These are phyloP conservation scores for Cyphellophora europaea DNA, from an alignment of 2,329 filamentous ascomycete genomes.

Conservation along the genomic window DNA sequence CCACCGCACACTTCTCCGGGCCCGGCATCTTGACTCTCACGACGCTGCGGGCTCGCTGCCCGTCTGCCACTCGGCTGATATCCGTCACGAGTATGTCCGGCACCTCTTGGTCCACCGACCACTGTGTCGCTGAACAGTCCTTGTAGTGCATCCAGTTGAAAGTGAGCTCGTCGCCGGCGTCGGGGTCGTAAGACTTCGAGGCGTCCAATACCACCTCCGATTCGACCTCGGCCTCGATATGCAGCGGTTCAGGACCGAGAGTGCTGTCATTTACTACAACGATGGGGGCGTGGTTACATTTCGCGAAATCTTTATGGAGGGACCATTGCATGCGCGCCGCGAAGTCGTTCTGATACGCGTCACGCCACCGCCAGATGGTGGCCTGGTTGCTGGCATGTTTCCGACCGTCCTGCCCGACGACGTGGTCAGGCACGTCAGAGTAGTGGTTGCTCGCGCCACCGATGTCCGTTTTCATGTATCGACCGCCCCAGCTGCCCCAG, in stretches of 20 bases:
- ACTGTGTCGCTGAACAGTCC: slow-evolving; percentile 34
- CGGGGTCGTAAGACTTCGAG: slow-evolving; percentile 37
- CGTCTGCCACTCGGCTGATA: slow-evolving; percentile 16
- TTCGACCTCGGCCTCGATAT: slow-evolving; percentile 35
- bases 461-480: slow-evolving; percentile 24
- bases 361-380: slow-evolving; percentile 45
- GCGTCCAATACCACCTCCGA: slow-evolving; percentile 34
- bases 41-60: slow-evolving; percentile 15
- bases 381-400: slow-evolving; percentile 33
- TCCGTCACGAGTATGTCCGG: slow-evolving; percentile 22
- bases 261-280: slow-evolving; percentile 31
- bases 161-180: slow-evolving; percentile 31
- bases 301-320: slow-evolving; percentile 23
- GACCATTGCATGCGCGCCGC: slow-evolving; percentile 41
- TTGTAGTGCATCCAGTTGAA: slow-evolving; percentile 45
- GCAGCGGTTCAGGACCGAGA: slow-evolving; percentile 36
- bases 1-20: slow-evolving; percentile 32
- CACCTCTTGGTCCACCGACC: slow-evolving; percentile 31
- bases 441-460: slow-evolving; percentile 14
- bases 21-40: slow-evolving; percentile 31
- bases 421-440: slow-evolving; percentile 26
- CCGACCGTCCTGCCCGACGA: slow-evolving; percentile 25
- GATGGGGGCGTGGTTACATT: slow-evolving; percentile 36
- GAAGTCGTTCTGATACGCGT: slow-evolving; percentile 44
- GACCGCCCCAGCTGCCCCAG: slow-evolving; percentile 36